Conservation (phyloP, 2,329 filamentous ascomycete species). For the Aciculosporium take region DNA sequence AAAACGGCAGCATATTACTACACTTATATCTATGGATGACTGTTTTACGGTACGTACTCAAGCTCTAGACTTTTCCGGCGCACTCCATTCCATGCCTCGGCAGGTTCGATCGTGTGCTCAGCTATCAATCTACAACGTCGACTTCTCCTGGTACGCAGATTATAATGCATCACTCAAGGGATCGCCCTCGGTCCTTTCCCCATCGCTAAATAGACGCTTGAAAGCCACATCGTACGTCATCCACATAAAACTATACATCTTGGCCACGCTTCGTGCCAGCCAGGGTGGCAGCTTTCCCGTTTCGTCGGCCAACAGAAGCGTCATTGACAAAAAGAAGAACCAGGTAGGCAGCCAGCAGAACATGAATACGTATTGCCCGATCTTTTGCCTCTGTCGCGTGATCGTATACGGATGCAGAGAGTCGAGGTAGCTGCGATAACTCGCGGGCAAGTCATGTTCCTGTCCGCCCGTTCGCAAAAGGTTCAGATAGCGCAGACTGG, state of each 20-base stretch:
- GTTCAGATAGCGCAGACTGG: conserved; percentile 70
- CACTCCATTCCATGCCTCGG: no score
- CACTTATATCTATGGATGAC: no score
- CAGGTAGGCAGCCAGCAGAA: conserved; percentile 39
- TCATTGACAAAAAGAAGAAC: conserved; percentile 36
- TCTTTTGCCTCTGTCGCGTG: conserved; percentile 50
- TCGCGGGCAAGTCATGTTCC: conserved; percentile 65
- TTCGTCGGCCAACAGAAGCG: conserved; percentile 43
- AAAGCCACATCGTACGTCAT: conserved; percentile 28
- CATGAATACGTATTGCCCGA: conserved; percentile 52
- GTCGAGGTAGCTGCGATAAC: conserved; percentile 63
- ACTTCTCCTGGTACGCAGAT: background rate
- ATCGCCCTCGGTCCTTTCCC: conserved; percentile 47
- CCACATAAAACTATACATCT: conserved; percentile 38
- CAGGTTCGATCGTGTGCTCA: no score
- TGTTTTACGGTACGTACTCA: no score
- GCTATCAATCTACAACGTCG: no score
- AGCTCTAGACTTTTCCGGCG: no score
- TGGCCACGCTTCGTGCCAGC: conserved; percentile 38
- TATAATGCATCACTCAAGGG: background rate
- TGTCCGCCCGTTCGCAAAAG: conserved; percentile 64
- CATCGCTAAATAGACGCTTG: conserved; percentile 65
- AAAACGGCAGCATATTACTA: no score
- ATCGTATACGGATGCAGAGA: conserved; percentile 54
- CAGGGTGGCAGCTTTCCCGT: conserved; percentile 55